Evolutionary conservation across 2,329 filamentous ascomycete genomes (phyloP).

Genomic region (Botryotinia calthae): DNA sequence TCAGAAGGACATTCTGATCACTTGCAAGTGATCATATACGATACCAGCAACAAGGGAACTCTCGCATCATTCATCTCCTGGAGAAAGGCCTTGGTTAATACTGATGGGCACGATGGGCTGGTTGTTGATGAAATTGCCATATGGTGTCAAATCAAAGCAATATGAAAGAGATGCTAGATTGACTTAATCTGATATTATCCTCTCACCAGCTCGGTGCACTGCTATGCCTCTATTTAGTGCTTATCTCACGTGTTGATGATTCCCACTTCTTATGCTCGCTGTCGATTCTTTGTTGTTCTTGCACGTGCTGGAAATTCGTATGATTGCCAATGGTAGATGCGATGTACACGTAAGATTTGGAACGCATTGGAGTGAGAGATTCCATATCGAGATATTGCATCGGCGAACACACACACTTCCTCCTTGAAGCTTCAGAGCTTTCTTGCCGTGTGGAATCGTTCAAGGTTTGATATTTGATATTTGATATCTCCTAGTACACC

Average conservation of each 20-base stretch:
- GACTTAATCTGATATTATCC: neutral
- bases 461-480: neutral
- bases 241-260: constrained; percentile 3
- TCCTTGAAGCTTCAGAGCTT: constrained; percentile 12
- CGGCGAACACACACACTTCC: neutral
- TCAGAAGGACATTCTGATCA: neutral
- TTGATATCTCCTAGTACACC: neutral
- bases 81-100: neutral
- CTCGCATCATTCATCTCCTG: neutral
- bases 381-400: neutral
- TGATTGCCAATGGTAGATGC: neutral
- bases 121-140: neutral
- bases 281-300: neutral
- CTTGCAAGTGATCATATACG: neutral
- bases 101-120: neutral
- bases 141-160: constrained; percentile 6
- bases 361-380: neutral
- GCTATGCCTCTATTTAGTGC: neutral
- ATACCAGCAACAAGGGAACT: neutral
- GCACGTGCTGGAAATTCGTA: neutral
- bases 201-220: neutral
- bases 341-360: constrained; percentile 6
- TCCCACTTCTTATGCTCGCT: constrained; percentile 2
- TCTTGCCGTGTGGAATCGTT: neutral
- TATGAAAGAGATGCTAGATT: neutral